phyloP scores from a whole-genome alignment of 2,329 filamentous ascomycete species.

The Ceratocystis lukuohia region DNA sequence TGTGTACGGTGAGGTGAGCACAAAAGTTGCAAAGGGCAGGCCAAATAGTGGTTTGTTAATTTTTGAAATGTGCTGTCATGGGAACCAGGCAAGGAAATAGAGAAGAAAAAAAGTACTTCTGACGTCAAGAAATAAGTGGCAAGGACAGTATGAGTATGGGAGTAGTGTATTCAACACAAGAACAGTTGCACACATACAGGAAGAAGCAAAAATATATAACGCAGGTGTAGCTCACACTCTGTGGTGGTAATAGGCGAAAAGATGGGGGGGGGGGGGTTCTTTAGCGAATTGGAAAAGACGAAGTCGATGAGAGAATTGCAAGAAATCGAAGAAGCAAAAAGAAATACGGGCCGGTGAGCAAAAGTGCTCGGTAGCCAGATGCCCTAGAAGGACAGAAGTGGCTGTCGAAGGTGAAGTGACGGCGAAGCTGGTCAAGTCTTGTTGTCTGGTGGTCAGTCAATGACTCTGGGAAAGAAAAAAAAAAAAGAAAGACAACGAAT shows the following conservation, averaged over 20 bases:
- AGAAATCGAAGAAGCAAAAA: slow-evolving; percentile 16
- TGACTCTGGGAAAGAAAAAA: slow-evolving; percentile 13
- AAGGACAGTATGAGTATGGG: neutral
- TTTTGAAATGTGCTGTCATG: neutral
- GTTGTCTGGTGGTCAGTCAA: slow-evolving; percentile 15
- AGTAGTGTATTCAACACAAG: neutral
- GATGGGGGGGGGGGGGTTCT: neutral
- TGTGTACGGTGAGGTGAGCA: neutral
- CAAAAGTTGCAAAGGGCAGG: slow-evolving; percentile 8
- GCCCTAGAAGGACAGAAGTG: slow-evolving; percentile 19
- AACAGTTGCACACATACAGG: slow-evolving; percentile 12
- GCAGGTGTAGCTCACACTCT: slow-evolving; percentile 2
- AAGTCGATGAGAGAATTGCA: slow-evolving; percentile 13
- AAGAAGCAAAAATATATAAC: slow-evolving; percentile 14
- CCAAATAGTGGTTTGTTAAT: slow-evolving; percentile 5
- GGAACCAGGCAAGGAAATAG: neutral
- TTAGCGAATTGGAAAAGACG: slow-evolving; percentile 7
- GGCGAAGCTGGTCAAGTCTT: slow-evolving; percentile 15
- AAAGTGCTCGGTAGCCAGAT: slow-evolving; percentile 20
- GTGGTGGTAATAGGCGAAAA: slow-evolving; percentile 6
- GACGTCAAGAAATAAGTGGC: slow-evolving; percentile 11
- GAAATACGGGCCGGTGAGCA: slow-evolving; percentile 20
- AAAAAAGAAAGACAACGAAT: neutral
- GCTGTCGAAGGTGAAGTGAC: slow-evolving; percentile 14
- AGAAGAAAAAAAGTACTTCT: neutral